Evolutionary conservation across 1,284 basidiomycete genomes (phyloP).

Genomic region (Ceratobasidium sp.): DNA sequence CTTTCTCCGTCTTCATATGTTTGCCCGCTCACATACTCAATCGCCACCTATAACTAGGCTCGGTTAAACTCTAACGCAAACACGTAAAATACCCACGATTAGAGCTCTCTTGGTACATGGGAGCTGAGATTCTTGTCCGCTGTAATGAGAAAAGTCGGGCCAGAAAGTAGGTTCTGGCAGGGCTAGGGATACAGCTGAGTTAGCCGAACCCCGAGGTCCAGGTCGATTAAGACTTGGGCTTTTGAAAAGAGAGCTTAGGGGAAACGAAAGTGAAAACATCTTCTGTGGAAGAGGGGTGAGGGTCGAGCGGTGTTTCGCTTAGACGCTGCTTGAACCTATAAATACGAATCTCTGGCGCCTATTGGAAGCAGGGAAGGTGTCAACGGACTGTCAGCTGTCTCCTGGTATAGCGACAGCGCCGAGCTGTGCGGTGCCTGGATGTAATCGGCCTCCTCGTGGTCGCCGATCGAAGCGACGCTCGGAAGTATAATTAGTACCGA

Average conservation of each 20-base stretch:
- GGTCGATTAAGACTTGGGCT: slow-evolving; percentile 18
- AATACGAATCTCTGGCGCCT: too few species aligned
- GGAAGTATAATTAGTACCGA: too few species aligned
- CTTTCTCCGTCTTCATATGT: slow-evolving; percentile 3
- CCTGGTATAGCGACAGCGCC: too few species aligned
- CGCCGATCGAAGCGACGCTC: too few species aligned
- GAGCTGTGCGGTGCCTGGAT: too few species aligned
- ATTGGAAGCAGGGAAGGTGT: too few species aligned
- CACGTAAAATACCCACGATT: slow-evolving; percentile 30
- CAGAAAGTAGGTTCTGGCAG: neutral
- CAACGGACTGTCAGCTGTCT: too few species aligned
- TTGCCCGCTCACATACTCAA: slow-evolving; percentile 37
- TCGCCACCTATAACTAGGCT: slow-evolving; percentile 20
- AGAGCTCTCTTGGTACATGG: slow-evolving; percentile 37
- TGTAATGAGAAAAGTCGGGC: slow-evolving; percentile 32
- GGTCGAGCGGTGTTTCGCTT: too few species aligned
- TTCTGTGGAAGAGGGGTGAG: slow-evolving; percentile 14
- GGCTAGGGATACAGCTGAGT: slow-evolving; percentile 6
- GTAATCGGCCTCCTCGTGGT: too few species aligned
- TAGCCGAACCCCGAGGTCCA: slow-evolving; percentile 23
- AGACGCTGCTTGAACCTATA: too few species aligned
- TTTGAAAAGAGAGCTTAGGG: slow-evolving; percentile 33
- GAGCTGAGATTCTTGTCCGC: slow-evolving; percentile 17
- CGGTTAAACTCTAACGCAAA: neutral
- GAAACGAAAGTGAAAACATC: slow-evolving; percentile 37